Evolutionary conservation across 768 basidiomycete species (phyloP).

Genomic region (Mycena capillaripes): DNA sequence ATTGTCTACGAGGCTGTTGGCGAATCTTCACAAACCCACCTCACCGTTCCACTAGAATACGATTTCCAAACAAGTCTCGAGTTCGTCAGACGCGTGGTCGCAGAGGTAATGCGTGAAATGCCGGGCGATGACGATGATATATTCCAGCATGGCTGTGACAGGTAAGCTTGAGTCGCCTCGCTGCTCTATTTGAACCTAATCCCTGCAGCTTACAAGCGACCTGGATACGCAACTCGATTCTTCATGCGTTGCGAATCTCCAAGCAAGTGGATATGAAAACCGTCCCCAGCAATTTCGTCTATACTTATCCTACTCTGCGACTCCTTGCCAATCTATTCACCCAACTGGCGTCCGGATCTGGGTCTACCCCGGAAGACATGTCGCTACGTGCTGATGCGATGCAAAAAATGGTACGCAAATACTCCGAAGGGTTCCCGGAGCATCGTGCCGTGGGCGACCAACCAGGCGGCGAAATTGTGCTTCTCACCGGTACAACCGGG

Average conservation of each 20-base stretch:
- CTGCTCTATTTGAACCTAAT: no score
- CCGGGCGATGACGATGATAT: constrained; percentile 52
- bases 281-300: constrained; percentile 42
- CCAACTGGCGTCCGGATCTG: not conserved
- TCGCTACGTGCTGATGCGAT: constrained; percentile 19
- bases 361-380: not conserved
- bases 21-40: constrained; percentile 27
- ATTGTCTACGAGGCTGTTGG: constrained; percentile 35
- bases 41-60: constrained; percentile 6
- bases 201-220: constrained; percentile 50
- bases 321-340: constrained; percentile 33
- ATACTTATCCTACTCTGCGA: constrained; percentile 43
- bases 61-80: constrained; percentile 33
- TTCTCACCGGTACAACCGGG: constrained; percentile 54
- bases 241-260: constrained; percentile 38
- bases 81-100: constrained; percentile 50
- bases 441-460: not conserved
- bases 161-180: constrained; percentile 38
- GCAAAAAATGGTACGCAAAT: constrained; percentile 37
- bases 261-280: constrained; percentile 34
- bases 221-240: constrained; percentile 51
- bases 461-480: constrained; percentile 28
- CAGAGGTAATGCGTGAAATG: constrained; percentile 42
- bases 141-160: constrained; percentile 57
- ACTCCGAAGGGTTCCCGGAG: constrained; percentile 14